These are phyloP conservation scores for Cytidiella melzeri DNA, from an alignment of 768 basidiomycete species.

Conservation along the genomic window DNA sequence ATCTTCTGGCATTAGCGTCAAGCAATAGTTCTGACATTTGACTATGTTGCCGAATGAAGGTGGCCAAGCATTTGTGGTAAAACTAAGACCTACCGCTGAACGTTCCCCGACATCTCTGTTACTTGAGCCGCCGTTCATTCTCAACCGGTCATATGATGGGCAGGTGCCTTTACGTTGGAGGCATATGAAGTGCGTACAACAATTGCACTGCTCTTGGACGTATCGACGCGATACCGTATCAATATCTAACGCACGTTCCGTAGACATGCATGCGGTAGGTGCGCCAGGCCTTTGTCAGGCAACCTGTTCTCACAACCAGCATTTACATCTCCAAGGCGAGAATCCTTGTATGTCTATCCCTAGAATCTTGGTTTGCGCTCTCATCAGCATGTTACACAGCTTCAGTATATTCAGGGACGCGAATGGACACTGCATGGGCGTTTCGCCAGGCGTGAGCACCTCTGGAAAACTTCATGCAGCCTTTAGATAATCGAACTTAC, in stretches of 20 bases:
- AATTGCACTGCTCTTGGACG: background rate
- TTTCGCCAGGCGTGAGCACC: constrained; percentile 51
- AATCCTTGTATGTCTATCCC: constrained; percentile 45
- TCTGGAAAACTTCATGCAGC: no score
- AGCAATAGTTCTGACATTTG: background rate
- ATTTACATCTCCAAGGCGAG: constrained; percentile 46
- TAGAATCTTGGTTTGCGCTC: constrained; percentile 43
- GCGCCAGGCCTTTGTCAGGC: constrained; percentile 1
- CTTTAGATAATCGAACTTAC: constrained; percentile 2
- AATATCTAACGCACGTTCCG: background rate
- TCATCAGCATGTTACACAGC: constrained; percentile 11
- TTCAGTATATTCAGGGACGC: constrained; percentile 35
- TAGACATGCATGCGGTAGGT: constrained; percentile 57
- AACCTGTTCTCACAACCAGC: no score
- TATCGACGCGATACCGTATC: background rate
- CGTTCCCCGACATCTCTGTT: constrained; percentile 63
- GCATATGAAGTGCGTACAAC: constrained; percentile 60
- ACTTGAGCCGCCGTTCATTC: constrained; percentile 63
- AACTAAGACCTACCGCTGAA: constrained; percentile 60
- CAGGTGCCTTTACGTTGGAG: constrained; percentile 38
- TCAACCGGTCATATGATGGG: constrained; percentile 32
- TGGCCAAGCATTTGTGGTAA: constrained; percentile 76
- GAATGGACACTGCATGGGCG: constrained; percentile 62
- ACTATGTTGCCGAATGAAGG: constrained; percentile 30
- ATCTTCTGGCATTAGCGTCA: no score